Evolutionary conservation across 768 basidiomycete species (phyloP).

Genomic region (Daedaleopsis sinensis): DNA sequence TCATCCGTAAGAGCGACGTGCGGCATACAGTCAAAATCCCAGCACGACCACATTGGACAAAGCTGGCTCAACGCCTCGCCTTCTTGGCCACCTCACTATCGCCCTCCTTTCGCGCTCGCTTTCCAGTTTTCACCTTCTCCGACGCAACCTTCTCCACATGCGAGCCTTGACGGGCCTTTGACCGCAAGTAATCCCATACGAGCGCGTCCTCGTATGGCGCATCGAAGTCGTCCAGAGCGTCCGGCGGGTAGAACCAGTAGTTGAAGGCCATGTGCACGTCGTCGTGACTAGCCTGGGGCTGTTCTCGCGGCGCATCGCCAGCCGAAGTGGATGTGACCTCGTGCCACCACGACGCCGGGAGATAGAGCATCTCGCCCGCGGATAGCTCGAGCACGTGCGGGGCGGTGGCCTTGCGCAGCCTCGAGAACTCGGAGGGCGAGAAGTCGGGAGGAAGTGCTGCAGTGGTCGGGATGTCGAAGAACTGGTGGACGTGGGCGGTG

Average conservation of each 20-base stretch:
- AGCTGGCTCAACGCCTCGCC: conserved; percentile 2
- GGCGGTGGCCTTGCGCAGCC: conserved; percentile 22
- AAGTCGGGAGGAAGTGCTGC: conserved; percentile 17
- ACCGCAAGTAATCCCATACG: conserved; percentile 30
- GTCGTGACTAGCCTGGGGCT: not conserved
- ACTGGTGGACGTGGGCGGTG: conserved; percentile 29
- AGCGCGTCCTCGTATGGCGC: conserved; percentile 30
- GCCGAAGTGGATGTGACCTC: conserved; percentile 33
- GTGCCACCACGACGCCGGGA: conserved; percentile 38
- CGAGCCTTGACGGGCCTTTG: not conserved
- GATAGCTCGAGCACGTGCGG: conserved; percentile 33
- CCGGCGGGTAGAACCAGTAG: conserved; percentile 38
- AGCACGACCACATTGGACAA: not conserved
- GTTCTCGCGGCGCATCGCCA: not conserved
- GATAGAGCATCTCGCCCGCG: conserved; percentile 36
- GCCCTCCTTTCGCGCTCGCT: conserved; percentile 5
- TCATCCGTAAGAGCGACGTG: too few species aligned
- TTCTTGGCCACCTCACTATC: conserved; percentile 9
- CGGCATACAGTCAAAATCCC: too few species aligned
- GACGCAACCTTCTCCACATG: not conserved
- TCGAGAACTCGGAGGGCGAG: conserved; percentile 20
- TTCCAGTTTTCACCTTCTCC: conserved; percentile 4
- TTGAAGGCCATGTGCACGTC: conserved; percentile 36
- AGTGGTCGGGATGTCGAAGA: conserved; percentile 30
- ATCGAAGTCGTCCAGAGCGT: conserved; percentile 28